A percentile compares a stretch with the other conserved stretches of the same genome.
These are phyloP conservation scores for Galeopsis tetrahit DNA, from an alignment of 257 asterid genomes.

Conservation along the genomic window DNA sequence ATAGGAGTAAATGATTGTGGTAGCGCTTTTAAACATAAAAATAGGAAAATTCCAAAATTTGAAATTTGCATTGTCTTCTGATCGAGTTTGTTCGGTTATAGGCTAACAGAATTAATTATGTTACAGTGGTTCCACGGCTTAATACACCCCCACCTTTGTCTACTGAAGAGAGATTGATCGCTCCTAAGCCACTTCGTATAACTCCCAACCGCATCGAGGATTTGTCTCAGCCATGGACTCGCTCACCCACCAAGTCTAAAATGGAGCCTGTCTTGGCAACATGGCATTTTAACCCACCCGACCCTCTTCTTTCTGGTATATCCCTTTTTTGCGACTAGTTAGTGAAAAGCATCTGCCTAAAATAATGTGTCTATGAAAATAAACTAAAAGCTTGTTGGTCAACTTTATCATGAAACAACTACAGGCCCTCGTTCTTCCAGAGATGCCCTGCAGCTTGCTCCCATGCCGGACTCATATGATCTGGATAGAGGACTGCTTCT, in stretches of 20 bases:
- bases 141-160: constrained; percentile 91
- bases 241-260: constrained; percentile 93
- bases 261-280: constrained; percentile 87
- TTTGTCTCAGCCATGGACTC: constrained; percentile 97
- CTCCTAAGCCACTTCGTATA: constrained; percentile 95
- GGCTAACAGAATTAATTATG: constrained; percentile 29
- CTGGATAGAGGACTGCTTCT: constrained; percentile 97
- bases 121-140: constrained; percentile 96
- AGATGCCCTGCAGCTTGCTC: constrained; percentile 78
- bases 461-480: constrained; percentile 94
- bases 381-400: constrained; percentile 21
- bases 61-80: neutral
- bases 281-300: constrained; percentile 74
- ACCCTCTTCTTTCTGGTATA: constrained; percentile 58
- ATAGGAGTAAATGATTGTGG: constrained; percentile 20
- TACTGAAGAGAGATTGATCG: constrained; percentile 57
- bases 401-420: constrained; percentile 53
- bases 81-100: constrained; percentile 18
- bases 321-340: constrained; percentile 33
- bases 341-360: constrained; percentile 21
- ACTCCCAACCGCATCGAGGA: constrained; percentile 85
- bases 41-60: constrained; percentile 11
- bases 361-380: constrained; percentile 15
- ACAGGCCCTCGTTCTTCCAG: constrained; percentile 85
- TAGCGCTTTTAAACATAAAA: constrained; percentile 8